Conservation (phyloP, 345 rosid species). For the Linum tenue region DNA sequence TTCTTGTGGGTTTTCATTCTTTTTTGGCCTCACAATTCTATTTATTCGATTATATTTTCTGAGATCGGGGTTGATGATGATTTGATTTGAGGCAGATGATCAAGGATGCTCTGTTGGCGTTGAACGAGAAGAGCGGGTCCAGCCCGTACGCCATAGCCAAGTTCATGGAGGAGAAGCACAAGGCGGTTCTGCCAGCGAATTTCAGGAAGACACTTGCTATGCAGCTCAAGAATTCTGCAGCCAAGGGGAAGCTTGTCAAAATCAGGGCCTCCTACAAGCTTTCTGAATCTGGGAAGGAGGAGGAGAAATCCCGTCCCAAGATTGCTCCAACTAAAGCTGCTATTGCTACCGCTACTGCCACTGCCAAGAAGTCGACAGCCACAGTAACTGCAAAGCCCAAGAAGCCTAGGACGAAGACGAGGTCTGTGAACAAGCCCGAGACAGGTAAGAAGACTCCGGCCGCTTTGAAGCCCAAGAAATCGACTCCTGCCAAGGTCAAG, state of each 20-base stretch:
- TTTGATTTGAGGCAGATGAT: conserved; percentile 45
- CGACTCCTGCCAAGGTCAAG: conserved; percentile 31
- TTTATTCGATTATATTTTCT: not conserved
- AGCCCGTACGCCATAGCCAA: conserved; percentile 81
- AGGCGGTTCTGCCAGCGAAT: conserved; percentile 48
- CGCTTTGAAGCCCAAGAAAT: conserved; percentile 28
- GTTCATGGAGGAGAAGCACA: conserved; percentile 70
- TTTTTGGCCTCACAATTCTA: not conserved
- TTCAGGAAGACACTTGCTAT: conserved; percentile 57
- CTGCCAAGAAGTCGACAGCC: not conserved
- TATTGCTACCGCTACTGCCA: not conserved
- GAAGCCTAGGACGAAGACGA: conserved; percentile 21
- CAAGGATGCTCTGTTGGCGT: conserved; percentile 50
- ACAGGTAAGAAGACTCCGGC: conserved; percentile 30
- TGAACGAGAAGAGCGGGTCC: conserved; percentile 67
- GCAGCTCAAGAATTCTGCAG: conserved; percentile 59
- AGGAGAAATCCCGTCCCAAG: conserved; percentile 1
- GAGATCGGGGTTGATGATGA: not conserved
- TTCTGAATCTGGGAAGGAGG: conserved; percentile 23
- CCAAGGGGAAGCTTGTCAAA: conserved; percentile 61
- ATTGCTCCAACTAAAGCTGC: not conserved
- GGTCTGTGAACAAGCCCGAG: conserved; percentile 25
- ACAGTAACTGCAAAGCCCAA: not conserved
- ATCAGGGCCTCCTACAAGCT: conserved; percentile 81
- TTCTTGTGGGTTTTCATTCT: not conserved